phyloP scores from a whole-genome alignment of 2,329 filamentous ascomycete species.

The Balansia obtecta region DNA sequence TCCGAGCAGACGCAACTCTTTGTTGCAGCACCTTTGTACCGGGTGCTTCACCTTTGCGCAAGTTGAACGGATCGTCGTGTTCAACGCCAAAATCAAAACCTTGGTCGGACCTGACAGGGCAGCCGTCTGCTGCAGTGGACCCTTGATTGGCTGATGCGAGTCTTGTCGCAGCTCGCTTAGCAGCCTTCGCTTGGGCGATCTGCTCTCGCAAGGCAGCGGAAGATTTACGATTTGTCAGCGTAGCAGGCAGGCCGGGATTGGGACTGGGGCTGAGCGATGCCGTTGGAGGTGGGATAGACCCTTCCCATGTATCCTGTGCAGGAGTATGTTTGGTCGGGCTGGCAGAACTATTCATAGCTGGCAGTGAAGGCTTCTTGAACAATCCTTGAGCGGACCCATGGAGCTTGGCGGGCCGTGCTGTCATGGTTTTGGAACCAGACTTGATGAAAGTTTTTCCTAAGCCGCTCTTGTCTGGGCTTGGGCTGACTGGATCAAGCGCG shows the following conservation, averaged over 20 bases:
- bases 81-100: constrained; percentile 37
- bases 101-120: constrained; percentile 33
- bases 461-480: constrained; percentile 27
- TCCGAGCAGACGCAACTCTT: constrained; percentile 59
- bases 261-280: constrained; percentile 8
- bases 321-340: neutral
- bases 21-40: constrained; percentile 58
- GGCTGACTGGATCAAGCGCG: constrained; percentile 14
- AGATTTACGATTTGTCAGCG: constrained; percentile 42
- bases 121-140: constrained; percentile 4
- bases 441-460: constrained; percentile 19
- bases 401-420: constrained; percentile 32
- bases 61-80: constrained; percentile 58
- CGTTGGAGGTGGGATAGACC: constrained; percentile 14
- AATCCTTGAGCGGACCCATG: constrained; percentile 41
- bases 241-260: constrained; percentile 10
- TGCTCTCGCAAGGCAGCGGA: constrained; percentile 76
- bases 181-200: constrained; percentile 85
- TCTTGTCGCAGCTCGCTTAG: constrained; percentile 44
- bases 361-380: constrained; percentile 41
- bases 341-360: constrained; percentile 21
- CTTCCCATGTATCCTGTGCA: constrained; percentile 17
- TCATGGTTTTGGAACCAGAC: constrained; percentile 33
- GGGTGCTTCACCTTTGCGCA: constrained; percentile 42
- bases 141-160: constrained; percentile 16